Conservation (phyloP, 2,329 filamentous ascomycete species). For the Penicillium concentricum region DNA sequence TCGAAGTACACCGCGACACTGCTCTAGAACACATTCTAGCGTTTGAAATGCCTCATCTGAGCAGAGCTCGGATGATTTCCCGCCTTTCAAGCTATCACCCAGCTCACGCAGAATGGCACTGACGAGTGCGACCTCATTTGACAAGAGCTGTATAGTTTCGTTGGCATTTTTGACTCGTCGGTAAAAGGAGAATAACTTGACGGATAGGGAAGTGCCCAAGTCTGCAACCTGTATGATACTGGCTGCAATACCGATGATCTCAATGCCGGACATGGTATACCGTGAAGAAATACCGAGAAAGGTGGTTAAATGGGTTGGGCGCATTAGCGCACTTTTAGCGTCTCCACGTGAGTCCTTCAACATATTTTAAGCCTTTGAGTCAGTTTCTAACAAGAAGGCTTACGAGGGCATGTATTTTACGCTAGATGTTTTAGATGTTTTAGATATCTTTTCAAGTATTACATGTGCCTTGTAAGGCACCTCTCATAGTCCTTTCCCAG, state of each 20-base stretch:
- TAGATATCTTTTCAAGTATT: no score
- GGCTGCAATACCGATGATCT: constrained; percentile 26
- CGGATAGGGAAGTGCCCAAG: constrained; percentile 26
- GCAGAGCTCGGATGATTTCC: constrained; percentile 20
- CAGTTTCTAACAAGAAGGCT: no score
- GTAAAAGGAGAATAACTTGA: constrained; percentile 33
- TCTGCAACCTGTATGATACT: constrained; percentile 34
- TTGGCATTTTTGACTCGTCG: constrained; percentile 28
- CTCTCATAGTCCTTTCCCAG: no score
- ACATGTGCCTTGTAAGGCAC: no score
- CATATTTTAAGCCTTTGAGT: no score
- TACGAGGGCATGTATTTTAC: no score
- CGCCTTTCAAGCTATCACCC: constrained; percentile 25
- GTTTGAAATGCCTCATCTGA: constrained; percentile 15
- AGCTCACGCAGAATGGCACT: constrained; percentile 31
- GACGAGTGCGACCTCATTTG: constrained; percentile 31
- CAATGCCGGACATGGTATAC: constrained; percentile 17
- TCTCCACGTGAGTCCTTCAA: background rate
- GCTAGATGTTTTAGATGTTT: no score
- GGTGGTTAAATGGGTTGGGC: background rate
- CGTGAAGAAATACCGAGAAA: background rate
- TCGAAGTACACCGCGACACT: constrained; percentile 27
- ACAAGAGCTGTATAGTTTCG: constrained; percentile 20
- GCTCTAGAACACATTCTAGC: constrained; percentile 5
- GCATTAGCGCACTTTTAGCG: background rate